These are phyloP conservation scores for Ustanciosporium gigantosporum DNA, from an alignment of 1,284 basidiomycete genomes.

Conservation along the genomic window DNA sequence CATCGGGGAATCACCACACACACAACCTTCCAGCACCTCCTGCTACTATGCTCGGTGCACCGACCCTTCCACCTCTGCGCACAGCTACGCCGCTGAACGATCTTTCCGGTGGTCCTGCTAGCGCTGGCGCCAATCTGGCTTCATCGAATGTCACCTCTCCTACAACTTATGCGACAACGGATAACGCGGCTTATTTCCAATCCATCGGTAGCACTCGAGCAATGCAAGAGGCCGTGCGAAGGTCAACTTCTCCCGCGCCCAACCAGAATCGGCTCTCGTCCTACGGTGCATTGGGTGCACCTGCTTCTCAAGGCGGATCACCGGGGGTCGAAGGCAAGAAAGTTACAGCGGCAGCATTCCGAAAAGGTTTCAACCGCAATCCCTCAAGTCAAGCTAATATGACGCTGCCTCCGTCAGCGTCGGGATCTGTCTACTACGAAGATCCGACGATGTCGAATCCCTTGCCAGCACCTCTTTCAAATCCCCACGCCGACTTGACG, in stretches of 20 bases:
- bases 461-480: conserved; percentile 8
- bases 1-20: background rate
- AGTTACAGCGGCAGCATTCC: conserved; percentile 53
- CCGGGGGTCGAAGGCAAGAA: conserved; percentile 44
- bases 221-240: conserved; percentile 43
- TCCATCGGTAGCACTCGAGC: conserved; percentile 49
- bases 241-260: conserved; percentile 28
- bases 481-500: conserved; percentile 3
- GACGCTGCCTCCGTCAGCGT: background rate
- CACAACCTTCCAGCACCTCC: background rate
- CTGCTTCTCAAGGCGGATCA: conserved; percentile 1
- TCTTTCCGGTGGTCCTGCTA: background rate
- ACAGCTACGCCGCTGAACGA: conserved; percentile 34
- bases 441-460: conserved; percentile 8
- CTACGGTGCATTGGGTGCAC: conserved; percentile 17
- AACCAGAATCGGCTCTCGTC: conserved; percentile 9
- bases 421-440: conserved; percentile 1
- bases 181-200: conserved; percentile 46
- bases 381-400: conserved; percentile 32
- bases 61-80: conserved; percentile 37
- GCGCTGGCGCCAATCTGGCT: background rate
- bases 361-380: conserved; percentile 43
- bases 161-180: conserved; percentile 9
- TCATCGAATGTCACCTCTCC: conserved; percentile 9
- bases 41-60: conserved; percentile 26